Conservation (phyloP, 2,329 filamentous ascomycete species). For the Aspergillus fumigatiaffinis region DNA sequence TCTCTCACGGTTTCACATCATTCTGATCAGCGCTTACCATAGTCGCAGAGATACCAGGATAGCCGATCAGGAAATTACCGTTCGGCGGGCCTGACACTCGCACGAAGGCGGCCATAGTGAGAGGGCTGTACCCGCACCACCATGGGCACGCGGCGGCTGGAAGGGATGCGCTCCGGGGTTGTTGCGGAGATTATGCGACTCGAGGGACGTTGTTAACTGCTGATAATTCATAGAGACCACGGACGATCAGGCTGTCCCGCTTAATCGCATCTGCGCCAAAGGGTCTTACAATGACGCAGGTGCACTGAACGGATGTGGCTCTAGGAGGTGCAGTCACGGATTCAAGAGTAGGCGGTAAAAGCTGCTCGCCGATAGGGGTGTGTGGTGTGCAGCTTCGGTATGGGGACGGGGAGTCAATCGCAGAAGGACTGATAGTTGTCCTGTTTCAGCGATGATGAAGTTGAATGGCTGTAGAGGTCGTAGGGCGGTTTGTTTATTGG, state of each 20-base stretch:
- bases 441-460: neutral
- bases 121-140: conserved; percentile 35
- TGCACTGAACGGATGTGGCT: conserved; percentile 10
- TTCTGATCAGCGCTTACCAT: conserved; percentile 61
- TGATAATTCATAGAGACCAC: conserved; percentile 26
- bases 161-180: conserved; percentile 20
- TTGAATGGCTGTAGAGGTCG: neutral
- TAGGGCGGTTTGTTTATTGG: conserved; percentile 6
- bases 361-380: neutral
- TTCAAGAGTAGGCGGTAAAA: neutral
- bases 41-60: conserved; percentile 95
- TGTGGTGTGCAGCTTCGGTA: neutral
- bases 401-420: neutral
- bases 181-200: conserved; percentile 25
- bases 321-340: conserved; percentile 1
- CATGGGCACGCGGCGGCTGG: conserved; percentile 33
- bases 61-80: conserved; percentile 93
- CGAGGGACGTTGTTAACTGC: conserved; percentile 16
- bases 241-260: neutral
- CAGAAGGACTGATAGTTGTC: neutral
- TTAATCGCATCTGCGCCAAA: conserved; percentile 12
- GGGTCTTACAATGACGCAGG: conserved; percentile 10
- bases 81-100: conserved; percentile 96
- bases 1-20: neutral
- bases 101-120: conserved; percentile 72